A percentile compares a stretch with the other conserved stretches of the same genome.
These are phyloP conservation scores for Plasmodium billcollinsi DNA, from an alignment of 169 alveolate genomes.

Conservation along the genomic window DNA sequence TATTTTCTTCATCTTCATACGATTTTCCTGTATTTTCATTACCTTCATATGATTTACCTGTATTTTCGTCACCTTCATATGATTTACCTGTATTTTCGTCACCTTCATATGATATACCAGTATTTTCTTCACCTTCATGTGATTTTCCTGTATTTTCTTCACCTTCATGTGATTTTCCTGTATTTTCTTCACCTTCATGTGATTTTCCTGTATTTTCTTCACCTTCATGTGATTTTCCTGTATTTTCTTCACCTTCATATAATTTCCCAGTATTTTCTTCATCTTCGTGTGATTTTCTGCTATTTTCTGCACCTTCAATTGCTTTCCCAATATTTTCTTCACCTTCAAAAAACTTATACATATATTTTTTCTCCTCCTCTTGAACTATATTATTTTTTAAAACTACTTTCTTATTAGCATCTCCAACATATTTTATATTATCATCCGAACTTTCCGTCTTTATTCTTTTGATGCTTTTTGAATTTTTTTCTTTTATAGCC, in stretches of 20 bases:
- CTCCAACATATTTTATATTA: not conserved
- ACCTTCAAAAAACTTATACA: not conserved
- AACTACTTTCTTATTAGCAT: conserved; percentile 2
- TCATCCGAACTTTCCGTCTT: not conserved
- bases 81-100: not conserved
- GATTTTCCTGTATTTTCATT: not conserved
- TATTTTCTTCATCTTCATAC: not conserved
- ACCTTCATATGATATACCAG: not conserved
- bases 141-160: not conserved
- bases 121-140: not conserved
- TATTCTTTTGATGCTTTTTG: not conserved
- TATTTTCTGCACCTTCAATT: not conserved
- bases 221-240: not conserved
- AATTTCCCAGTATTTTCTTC: not conserved
- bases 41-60: not conserved
- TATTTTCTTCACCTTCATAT: not conserved
- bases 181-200: not conserved
- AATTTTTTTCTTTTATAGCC: conserved; percentile 1
- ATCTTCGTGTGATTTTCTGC: not conserved
- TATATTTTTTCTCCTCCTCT: not conserved
- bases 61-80: not conserved
- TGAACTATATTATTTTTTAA: not conserved
- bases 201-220: not conserved
- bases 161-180: not conserved
- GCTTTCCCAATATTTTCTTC: not conserved